Conservation (phyloP, 1,284 basidiomycete genomes). For the Melanopsichium pennsylvanicum region DNA sequence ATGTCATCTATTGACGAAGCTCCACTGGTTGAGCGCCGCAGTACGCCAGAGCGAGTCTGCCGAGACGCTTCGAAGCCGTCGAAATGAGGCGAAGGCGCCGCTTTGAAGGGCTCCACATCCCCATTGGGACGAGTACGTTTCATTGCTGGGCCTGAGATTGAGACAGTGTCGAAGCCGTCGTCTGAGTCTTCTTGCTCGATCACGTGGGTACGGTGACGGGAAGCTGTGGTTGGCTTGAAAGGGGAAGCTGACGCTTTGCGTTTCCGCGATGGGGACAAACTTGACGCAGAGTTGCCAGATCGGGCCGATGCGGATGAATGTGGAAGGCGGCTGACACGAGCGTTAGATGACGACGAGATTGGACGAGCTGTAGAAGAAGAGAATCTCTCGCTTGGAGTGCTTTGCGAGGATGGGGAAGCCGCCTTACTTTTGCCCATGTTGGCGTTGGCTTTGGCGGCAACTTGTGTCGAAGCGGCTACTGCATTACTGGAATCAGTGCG, state of each 20-base stretch:
- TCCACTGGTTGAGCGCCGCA: constrained; percentile 8
- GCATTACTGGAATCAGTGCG: background rate
- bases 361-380: background rate
- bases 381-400: background rate
- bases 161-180: constrained; percentile 17
- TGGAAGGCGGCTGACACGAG: background rate
- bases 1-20: background rate
- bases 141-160: background rate
- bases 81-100: background rate
- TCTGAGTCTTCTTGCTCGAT: constrained; percentile 15
- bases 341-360: background rate
- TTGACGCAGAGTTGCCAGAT: background rate
- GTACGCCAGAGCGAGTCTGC: background rate
- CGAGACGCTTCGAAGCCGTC: constrained; percentile 3
- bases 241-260: constrained; percentile 17
- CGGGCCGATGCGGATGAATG: constrained; percentile 8
- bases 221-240: background rate
- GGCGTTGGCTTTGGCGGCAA: background rate
- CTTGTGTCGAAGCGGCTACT: background rate
- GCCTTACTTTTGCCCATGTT: background rate
- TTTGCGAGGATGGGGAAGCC: background rate
- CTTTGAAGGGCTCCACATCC: constrained; percentile 1
- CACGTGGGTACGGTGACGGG: background rate
- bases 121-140: background rate
- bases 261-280: background rate